These are phyloP conservation scores for Leishmania guyanensis DNA, from an alignment of 208 protist genomes.

Conservation along the genomic window DNA sequence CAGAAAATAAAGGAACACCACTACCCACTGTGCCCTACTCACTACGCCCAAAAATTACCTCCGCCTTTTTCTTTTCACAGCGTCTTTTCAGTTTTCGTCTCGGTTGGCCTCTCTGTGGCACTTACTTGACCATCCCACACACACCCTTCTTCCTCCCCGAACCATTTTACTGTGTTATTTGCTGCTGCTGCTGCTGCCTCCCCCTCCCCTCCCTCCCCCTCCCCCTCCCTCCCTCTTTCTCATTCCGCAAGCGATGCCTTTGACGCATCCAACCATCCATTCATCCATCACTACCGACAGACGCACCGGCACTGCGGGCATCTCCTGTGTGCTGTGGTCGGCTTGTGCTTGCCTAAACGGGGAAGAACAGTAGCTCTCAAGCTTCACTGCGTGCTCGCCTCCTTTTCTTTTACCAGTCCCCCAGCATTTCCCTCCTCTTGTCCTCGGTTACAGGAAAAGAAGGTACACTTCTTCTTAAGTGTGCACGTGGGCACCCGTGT, in stretches of 20 bases:
- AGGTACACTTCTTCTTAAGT: neutral
- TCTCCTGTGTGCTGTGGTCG: neutral
- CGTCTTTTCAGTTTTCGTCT: neutral
- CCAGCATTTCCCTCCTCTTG: too few species aligned
- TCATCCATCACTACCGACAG: neutral
- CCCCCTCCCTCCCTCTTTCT: conserved; percentile 13
- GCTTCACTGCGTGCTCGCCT: neutral
- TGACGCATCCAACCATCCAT: neutral
- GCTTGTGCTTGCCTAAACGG: neutral
- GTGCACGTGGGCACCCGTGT: neutral
- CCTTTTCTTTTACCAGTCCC: neutral
- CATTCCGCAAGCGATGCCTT: neutral
- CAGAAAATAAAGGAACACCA: neutral
- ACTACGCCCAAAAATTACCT: too few species aligned
- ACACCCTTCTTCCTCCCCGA: neutral
- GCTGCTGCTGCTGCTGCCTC: neutral
- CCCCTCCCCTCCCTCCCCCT: neutral
- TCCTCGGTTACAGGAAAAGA: neutral
- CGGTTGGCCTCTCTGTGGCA: neutral
- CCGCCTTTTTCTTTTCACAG: neutral
- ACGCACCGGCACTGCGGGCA: neutral
- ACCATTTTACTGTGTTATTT: neutral
- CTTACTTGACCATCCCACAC: neutral
- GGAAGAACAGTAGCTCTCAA: neutral
- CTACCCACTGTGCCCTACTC: neutral